Evolutionary conservation across 495 filamentous ascomycete genomes (phyloP), one percentile per base, ranked within the genome.

Genomic region (Penicillium pancosmium): DNA sequence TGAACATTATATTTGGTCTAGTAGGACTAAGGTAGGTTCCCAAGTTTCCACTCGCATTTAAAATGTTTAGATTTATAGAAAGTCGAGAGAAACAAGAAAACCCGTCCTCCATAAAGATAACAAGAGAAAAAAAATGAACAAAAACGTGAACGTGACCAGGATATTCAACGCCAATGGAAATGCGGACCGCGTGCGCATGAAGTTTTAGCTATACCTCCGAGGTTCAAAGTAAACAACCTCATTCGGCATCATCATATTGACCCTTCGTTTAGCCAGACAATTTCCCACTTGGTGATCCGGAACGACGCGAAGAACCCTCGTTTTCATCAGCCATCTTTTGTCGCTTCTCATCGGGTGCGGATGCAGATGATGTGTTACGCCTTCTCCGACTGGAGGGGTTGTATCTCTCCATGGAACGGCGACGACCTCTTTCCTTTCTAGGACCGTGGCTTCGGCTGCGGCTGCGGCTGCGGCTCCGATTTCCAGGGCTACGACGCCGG

Each of bases 301-400:
- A 70, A 21, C 18, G 48, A 78, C 74, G 78, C 78, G 78, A 75
- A 73, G 80, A 69, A 75, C 63, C 63, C 41, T 70, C 68, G 27
- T 68, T 80, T 80, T 77, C 77, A 86, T 89, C 87, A 89, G 86
- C 82, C 65, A 70, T 71, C 62, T 74, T 80, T 65, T 71, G 82
- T 66, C 78, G 73, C 56, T 81, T 81, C 21, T 79, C 74, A 71
- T 65, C 74, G 60, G 76, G 71, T 65, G 74, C 76, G 72, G 83
- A 82, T 66, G 77, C 75, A 59, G 80, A 79, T 62, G 79, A 79
- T 27, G 46, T 25, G 59, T 79, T 80, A 64, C 77, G 79, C 63
- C 77, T 68, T 63, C 74, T 75, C 50, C 75, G 77, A n/a, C 63
- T 70, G 15, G 67, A 67, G n/a, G 83, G 80, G 52, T 76, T 73